Base-by-base conservation (phyloP, 139 green algal genomes). In the Haematococcus lacustris region DNA sequence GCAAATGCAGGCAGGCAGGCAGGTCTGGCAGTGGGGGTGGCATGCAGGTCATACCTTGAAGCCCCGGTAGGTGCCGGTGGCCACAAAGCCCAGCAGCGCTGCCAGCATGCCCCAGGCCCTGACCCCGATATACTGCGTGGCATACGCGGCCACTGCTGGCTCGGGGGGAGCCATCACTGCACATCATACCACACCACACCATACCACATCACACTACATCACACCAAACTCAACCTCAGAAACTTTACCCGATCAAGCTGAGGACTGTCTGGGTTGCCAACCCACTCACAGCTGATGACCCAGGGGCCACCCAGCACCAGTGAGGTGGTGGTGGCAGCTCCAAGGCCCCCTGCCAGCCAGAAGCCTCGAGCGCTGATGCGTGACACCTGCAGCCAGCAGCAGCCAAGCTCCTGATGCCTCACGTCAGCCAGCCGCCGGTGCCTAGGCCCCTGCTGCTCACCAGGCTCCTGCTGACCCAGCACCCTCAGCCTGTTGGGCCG, bases 41-140 rank as follows among this genome's bases (percentile, higher is more conserved):
- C n/a, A n/a, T n/a, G n/a, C n/a, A n/a, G n/a, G n/a, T n/a, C 61
- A 25, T 33, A 68, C 86, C 50, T 83, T 85, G 66, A 83, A 75
- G 9, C 87, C 87, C 0, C 84, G 70, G 62, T 87, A 90, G 2
- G 79, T 80, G 6, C 78, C 84, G 17, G 78, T 82, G 0, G 79
- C 77, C 69, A 91, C 87, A 70, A 87, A 87, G 3, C 79, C 71
- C 3, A 89, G 30, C 64, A 92, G 74, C 30, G 66, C 80, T 0
- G 78, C 73, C 1, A 81, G 63, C 7, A 84, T 75, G 38, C 81
- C 79, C 28, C 80, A 76, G 0, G 71, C 51, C 2, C 81, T 74
- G 23, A 88, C 62, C 32, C 61, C 33, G 51, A 91, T 83, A 72
- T 84, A 88, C 30, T 80, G 38, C 1, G 78, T 71, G 0, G 84